Percentiles rank a stretch among this genome's conserved stretches.
Evolutionary conservation across 495 filamentous ascomycete genomes (phyloP).

Genomic region (Tuber melanosporum): DNA sequence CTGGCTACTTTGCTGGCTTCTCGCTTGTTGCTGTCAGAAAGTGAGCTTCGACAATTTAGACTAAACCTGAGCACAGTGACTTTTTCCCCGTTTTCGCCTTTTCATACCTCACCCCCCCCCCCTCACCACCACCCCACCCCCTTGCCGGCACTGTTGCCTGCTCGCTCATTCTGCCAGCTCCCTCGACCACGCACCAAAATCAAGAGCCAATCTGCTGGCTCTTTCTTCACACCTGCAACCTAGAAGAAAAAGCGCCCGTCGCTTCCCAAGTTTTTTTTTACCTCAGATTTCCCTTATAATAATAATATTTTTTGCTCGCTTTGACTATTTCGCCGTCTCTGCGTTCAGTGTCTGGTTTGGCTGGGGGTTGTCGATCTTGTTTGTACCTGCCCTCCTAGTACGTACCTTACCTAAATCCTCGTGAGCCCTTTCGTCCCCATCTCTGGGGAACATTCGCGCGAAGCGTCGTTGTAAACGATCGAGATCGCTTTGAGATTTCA

Average conservation of each 20-base stretch:
- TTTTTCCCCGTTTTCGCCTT: slow-evolving; percentile 31
- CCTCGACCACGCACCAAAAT: slow-evolving; percentile 33
- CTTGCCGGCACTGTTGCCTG: slow-evolving; percentile 33
- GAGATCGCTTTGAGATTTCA: slow-evolving; percentile 27
- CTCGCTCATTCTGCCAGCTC: slow-evolving; percentile 12
- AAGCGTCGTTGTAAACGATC: slow-evolving; percentile 21
- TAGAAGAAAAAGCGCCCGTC: slow-evolving; percentile 4
- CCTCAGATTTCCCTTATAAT: slow-evolving; percentile 1
- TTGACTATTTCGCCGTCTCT: background rate
- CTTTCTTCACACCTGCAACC: background rate
- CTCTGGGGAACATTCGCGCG: slow-evolving; percentile 17
- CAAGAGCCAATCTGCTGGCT: slow-evolving; percentile 21
- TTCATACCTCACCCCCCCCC: slow-evolving; percentile 7
- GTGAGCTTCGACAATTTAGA: slow-evolving; percentile 36
- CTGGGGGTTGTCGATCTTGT: slow-evolving; percentile 17
- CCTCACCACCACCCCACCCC: slow-evolving; percentile 13
- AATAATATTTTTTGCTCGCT: background rate
- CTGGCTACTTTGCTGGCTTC: slow-evolving; percentile 25
- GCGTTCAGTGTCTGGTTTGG: background rate
- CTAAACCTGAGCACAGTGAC: slow-evolving; percentile 39
- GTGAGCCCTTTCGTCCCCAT: slow-evolving; percentile 28
- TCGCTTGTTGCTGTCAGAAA: slow-evolving; percentile 30
- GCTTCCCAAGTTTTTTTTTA: slow-evolving; percentile 2
- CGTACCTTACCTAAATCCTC: slow-evolving; percentile 24
- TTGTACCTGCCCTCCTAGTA: slow-evolving; percentile 36